Evolutionary conservation across 1,284 basidiomycete genomes (phyloP), one percentile per base, ranked within the genome.

Genomic region (Pseudomicrostroma phylloplanum): DNA sequence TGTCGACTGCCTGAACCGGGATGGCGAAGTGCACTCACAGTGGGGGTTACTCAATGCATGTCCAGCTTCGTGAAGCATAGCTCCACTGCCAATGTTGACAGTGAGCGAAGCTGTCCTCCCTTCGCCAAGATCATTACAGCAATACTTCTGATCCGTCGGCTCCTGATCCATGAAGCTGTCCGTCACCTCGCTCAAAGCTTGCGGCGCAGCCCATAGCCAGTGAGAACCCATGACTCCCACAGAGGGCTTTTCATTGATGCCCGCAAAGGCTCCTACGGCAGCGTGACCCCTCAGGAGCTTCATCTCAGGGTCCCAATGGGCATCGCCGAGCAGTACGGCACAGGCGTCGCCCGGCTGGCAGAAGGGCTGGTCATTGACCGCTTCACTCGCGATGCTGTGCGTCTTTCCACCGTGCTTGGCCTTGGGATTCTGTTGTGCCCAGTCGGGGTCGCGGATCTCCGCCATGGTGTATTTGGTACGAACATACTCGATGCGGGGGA

Each of bases 131-230:
- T 72, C 69, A 51, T 70, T 71, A 56, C 67, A 65, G 53, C 65
- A 67, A 51, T 62, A 70, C 0, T 36, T 21, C 55, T 68, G 65
- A 57, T 72, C 65, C 6, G 71, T 72, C 0, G 30, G 23, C 36
- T 63, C 64, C 19, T 62, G 61, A 39, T 71, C 68, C 15, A 68
- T 60, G 23, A 70, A 70, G 0, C 65, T 62, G 4, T 39, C 21
- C 0, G 69, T 69, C 43, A 72, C 62, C 19, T 60, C 51, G 19
- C 51, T 40, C 19, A 72, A 57, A 1, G 60, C 51, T 6, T 49
- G 57, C 1, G 68, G 69, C 13, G 71, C 71, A 1, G 69, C 63
- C 68, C 69, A 70, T 11, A 70, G 57, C 70, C 70, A 72, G 39
- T 72, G 70, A 40, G 60, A 63, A 0, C 70, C 70, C 68, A 70